phyloP scores from a whole-genome alignment of 1,139 yeast species.

The Diutina mesorugosa region DNA sequence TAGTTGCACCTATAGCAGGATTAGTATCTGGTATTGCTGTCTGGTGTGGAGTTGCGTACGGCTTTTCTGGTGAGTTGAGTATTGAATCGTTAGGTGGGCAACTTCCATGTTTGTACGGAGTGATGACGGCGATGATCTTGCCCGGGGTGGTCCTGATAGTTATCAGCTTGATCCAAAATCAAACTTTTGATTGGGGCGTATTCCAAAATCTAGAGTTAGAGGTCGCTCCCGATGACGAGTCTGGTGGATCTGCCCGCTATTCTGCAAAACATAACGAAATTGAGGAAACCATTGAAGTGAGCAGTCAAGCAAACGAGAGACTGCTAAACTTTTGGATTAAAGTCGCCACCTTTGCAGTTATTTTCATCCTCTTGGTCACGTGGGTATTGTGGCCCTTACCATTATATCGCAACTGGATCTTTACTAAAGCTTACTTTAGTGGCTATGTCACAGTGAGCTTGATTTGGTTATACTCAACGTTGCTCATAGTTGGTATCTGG shows the following conservation, averaged over 20 bases:
- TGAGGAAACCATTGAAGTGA: slow-evolving; percentile 3
- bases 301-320: slow-evolving; percentile 5
- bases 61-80: slow-evolving; percentile 5
- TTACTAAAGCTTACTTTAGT: slow-evolving; percentile 22
- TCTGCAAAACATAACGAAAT: background rate
- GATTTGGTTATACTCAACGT: slow-evolving; percentile 23
- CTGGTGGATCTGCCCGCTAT: background rate
- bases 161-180: slow-evolving; percentile 14
- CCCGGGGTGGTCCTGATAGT: slow-evolving; percentile 17
- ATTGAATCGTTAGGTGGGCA: slow-evolving; percentile 4
- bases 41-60: slow-evolving; percentile 15
- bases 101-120: slow-evolving; percentile 20
- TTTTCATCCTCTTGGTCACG: slow-evolving; percentile 16
- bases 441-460: slow-evolving; percentile 27
- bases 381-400: slow-evolving; percentile 37
- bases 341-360: slow-evolving; percentile 16
- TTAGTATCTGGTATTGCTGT: slow-evolving; percentile 12
- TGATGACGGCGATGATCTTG: slow-evolving; percentile 17
- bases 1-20: slow-evolving; percentile 16
- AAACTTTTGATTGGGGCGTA: slow-evolving; percentile 19
- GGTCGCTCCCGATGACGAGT: slow-evolving; percentile 7
- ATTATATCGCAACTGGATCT: slow-evolving; percentile 30
- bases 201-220: slow-evolving; percentile 13
- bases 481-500: slow-evolving; percentile 20
- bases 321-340: slow-evolving; percentile 12